Evolutionary conservation across 441 rosid species (phyloP), one percentile per base, ranked within the genome.

Genomic region (Melastoma candidum): DNA sequence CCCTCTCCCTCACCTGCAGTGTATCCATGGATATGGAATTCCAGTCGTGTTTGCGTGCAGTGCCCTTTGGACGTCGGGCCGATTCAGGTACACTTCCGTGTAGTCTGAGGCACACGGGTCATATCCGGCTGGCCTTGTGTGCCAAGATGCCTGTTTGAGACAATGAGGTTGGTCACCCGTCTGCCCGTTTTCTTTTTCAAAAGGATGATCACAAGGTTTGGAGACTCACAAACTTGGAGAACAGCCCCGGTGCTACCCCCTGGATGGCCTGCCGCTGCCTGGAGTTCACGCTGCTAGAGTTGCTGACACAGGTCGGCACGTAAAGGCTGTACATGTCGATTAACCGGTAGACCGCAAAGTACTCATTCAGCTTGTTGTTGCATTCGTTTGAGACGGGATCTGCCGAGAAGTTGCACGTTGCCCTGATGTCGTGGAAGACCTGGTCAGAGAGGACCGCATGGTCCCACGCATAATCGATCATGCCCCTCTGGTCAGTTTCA

Each of bases 41-140:
- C 61, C 78, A 43, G 87, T 78, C 44, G 73, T 68, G 58, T 86
- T 83, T 24, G 92, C 95, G 41, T 84, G 92, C 13, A 87, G 82
- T 7, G 93, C 93, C 49, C 62, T 59, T 46, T 87, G 95, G 63
- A 87, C 93, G 25, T 82, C 92, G 11, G 74, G 77, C 14, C 89
- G 65, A 49, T 87, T 87, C 65, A 87, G 46, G 54, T 84, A 87
- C 12, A 13, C 48, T 63, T 71, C 74, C 0, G 82, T 81, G 68
- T 83, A 78, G 26, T 69, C 65, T 0, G 81, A 68, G 1, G 67
- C 61, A 54, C 92, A 87, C 1, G 95, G 95, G 36, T 87, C 89
- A 12, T 79, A 81, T 11, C 89, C 87, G 1, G 82, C 82, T 1
- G 75, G 76, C 68, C 32, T 46, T 24, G 0, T 54, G 6, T 3